phyloP scores from a whole-genome alignment of 495 filamentous ascomycete genomes.

The Penicillium bovifimosum region DNA sequence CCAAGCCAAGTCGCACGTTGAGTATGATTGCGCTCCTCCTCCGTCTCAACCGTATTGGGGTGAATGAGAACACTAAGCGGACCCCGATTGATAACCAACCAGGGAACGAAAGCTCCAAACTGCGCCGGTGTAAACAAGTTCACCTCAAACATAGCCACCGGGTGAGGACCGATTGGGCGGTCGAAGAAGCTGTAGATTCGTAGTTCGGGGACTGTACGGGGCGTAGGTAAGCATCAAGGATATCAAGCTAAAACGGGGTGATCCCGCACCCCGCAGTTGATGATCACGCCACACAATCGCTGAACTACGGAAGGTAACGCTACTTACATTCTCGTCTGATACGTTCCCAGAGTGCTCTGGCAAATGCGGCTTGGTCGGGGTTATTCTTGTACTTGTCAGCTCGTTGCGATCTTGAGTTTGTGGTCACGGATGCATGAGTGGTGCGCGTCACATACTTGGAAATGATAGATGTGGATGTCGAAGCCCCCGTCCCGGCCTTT shows the following conservation, averaged over 20 bases:
- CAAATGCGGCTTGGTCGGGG: slow-evolving; percentile 56
- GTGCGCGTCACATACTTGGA: slow-evolving; percentile 32
- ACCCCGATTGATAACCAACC: slow-evolving; percentile 79
- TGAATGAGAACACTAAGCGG: slow-evolving; percentile 76
- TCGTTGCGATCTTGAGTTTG: neutral
- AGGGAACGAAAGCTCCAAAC: slow-evolving; percentile 81
- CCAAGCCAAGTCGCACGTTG: slow-evolving; percentile 85
- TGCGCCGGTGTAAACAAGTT: slow-evolving; percentile 80
- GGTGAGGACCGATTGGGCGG: slow-evolving; percentile 74
- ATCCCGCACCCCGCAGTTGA: neutral
- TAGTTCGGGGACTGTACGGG: slow-evolving; percentile 69
- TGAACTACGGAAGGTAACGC: neutral
- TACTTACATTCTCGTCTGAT: slow-evolving; percentile 72
- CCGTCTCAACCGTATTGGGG: slow-evolving; percentile 60
- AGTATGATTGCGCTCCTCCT: slow-evolving; percentile 64
- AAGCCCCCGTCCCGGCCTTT: slow-evolving; percentile 57
- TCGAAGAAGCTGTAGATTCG: slow-evolving; percentile 77
- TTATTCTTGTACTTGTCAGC: slow-evolving; percentile 41
- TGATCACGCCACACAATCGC: neutral
- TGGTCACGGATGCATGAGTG: neutral
- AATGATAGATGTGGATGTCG: slow-evolving; percentile 81
- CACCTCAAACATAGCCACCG: slow-evolving; percentile 85
- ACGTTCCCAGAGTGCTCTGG: slow-evolving; percentile 66
- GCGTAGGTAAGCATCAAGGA: neutral
- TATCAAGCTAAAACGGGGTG: neutral